Conservation (phyloP, 345 rosid species). For the Kernera saxatilis region DNA sequence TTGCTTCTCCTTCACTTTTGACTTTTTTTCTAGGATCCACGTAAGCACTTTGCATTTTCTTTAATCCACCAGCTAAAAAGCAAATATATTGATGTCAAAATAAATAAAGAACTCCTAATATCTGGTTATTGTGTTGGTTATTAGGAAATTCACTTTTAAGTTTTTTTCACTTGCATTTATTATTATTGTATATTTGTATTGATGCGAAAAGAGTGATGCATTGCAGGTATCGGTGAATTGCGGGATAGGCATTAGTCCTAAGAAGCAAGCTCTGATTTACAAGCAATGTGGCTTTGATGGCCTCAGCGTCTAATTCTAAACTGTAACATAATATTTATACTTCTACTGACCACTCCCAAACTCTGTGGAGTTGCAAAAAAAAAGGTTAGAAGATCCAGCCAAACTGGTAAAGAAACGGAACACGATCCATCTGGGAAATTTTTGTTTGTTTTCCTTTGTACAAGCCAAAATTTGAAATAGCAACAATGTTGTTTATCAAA, state of each 20-base stretch:
- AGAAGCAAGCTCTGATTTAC: conserved; percentile 80
- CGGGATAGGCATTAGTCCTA: conserved; percentile 86
- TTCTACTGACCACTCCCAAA: conserved; percentile 21
- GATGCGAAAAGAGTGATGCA: background rate
- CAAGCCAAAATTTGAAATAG: conserved; percentile 1
- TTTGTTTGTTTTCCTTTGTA: conserved; percentile 12
- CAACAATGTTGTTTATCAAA: conserved; percentile 13
- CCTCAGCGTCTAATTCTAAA: conserved; percentile 48
- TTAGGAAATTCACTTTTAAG: background rate
- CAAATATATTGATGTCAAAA: background rate
- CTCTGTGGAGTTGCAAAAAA: background rate
- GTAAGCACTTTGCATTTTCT: background rate
- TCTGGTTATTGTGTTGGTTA: background rate
- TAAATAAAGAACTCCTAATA: background rate
- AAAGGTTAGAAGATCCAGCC: conserved; percentile 16
- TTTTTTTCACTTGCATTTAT: background rate
- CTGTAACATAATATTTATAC: conserved; percentile 10
- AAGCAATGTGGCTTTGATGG: conserved; percentile 99
- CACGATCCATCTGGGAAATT: background rate
- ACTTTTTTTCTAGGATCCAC: conserved; percentile 26
- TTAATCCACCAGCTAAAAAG: background rate
- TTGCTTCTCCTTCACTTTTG: conserved; percentile 31
- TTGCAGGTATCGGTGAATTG: conserved; percentile 90
- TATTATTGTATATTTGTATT: too few relatives aligned
- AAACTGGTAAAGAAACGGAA: conserved; percentile 10